These are phyloP conservation scores for Sarocladium brachiariae DNA, from an alignment of 2,329 filamentous ascomycete species.

Conservation along the genomic window DNA sequence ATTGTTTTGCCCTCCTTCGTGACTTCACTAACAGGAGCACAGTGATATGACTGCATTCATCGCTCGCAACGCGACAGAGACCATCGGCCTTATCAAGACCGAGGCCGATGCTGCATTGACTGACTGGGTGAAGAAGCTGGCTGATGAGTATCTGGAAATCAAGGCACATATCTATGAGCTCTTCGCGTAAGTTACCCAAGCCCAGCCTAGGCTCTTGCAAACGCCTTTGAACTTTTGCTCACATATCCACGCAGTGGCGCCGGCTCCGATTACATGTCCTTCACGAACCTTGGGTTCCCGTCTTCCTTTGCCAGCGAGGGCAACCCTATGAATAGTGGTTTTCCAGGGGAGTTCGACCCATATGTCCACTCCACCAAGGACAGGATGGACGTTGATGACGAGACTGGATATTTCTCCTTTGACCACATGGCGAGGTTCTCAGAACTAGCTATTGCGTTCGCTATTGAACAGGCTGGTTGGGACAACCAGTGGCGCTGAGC, in stretches of 20 bases:
- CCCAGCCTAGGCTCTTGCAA: not conserved
- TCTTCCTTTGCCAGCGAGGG: slow-evolving; percentile 32
- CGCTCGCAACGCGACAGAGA: slow-evolving; percentile 29
- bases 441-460: slow-evolving; percentile 32
- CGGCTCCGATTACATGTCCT: slow-evolving; percentile 36
- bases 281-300: slow-evolving; percentile 30
- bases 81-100: slow-evolving; percentile 32
- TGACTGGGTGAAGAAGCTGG: slow-evolving; percentile 26
- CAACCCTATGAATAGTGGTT: slow-evolving; percentile 24
- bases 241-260: slow-evolving; percentile 19
- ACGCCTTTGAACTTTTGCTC: too few species aligned
- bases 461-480: slow-evolving; percentile 32
- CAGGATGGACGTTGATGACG: slow-evolving; percentile 30
- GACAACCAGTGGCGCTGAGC: slow-evolving; percentile 30
- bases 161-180: slow-evolving; percentile 27
- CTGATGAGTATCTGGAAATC: slow-evolving; percentile 30
- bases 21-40: not conserved
- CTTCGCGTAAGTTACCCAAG: slow-evolving; percentile 16
- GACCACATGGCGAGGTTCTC: slow-evolving; percentile 35
- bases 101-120: slow-evolving; percentile 29
- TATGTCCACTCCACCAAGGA: slow-evolving; percentile 30
- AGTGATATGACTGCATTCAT: slow-evolving; percentile 34
- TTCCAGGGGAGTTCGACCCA: slow-evolving; percentile 29
- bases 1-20: too few species aligned
- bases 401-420: slow-evolving; percentile 30